Evolutionary conservation across 2,329 filamentous ascomycete genomes (phyloP), one percentile per base, ranked within the genome.

Genomic region (Fusarium mexicanum): DNA sequence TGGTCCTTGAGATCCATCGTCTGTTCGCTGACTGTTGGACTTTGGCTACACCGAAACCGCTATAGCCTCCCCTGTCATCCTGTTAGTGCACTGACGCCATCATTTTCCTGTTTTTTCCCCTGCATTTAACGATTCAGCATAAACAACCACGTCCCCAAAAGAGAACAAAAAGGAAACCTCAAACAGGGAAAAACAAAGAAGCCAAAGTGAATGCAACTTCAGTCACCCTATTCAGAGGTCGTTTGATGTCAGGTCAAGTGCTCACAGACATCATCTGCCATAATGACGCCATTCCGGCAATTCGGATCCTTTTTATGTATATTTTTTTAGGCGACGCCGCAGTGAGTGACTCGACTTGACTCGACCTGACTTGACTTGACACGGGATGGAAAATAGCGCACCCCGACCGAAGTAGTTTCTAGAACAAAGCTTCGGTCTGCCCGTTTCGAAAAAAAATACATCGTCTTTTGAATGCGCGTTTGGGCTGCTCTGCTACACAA

Each of bases 11-110:
- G 31, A 53, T 53, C 18, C 48, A 37, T 6, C 11, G 14, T 40
- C 33, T 47, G 54, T 46, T 35, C 24, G 24, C 44, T 47, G 44
- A 12, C 22, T 26, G 46, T 38, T 29, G 51, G 18, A 29, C 17
- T 51, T 20, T 20, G 31, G 20, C 35, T 55, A 55, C 51, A n/a
- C 47, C 22, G 29, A 48, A 43, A 61, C 48, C 33, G 53, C 66
- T 69, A 65, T 40, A 70, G 53, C 67, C 60, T 53, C 50, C 66
- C 65, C 43, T 69, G 47, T 70, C 50, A 35, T 22, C 38, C 6
- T 38, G 4, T 53, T 66, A 44, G 67, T 54, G 67, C 67, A 53
- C 59, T 70, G 67, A 70, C 67, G 67, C 67, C 67, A 70, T 71
- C 46, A 31, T 40, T 59, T 60, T 70, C 67, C 60, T 71, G 67